These are phyloP conservation scores for Syzygium aromaticum DNA, from an alignment of 345 rosid species.

Conservation along the genomic window DNA sequence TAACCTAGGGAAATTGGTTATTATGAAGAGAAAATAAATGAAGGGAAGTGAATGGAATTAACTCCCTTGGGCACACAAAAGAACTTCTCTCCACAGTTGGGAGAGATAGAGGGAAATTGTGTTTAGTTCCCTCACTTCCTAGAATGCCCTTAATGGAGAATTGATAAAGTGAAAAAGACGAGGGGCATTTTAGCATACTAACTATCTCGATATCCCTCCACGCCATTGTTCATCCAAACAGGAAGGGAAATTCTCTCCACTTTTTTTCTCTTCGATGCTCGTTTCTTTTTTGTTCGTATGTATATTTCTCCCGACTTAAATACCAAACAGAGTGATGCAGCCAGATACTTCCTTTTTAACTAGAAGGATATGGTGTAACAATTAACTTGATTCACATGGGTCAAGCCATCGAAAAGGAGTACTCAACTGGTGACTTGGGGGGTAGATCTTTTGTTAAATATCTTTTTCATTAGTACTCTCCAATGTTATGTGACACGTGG, in stretches of 20 bases:
- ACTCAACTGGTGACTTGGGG: neutral
- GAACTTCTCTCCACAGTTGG: neutral
- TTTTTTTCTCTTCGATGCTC: neutral
- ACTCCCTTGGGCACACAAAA: neutral
- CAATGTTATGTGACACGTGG: neutral
- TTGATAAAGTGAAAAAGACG: neutral
- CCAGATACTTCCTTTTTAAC: neutral
- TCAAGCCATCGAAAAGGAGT: neutral
- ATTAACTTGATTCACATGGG: neutral
- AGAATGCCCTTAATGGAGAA: neutral
- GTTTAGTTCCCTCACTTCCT: neutral
- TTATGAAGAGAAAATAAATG: neutral
- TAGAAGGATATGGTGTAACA: neutral
- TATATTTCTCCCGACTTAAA: neutral
- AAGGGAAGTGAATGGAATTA: neutral
- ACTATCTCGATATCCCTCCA: neutral
- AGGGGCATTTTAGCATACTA: neutral
- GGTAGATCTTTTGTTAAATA: neutral
- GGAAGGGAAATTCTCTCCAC: neutral
- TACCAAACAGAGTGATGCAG: neutral
- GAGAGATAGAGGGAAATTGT: neutral
- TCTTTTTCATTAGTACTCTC: neutral
- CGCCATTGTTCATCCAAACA: neutral
- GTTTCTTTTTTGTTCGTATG: neutral
- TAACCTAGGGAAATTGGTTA: neutral